phyloP scores from a whole-genome alignment of 768 basidiomycete species.

The Collybiopsis luxurians region DNA sequence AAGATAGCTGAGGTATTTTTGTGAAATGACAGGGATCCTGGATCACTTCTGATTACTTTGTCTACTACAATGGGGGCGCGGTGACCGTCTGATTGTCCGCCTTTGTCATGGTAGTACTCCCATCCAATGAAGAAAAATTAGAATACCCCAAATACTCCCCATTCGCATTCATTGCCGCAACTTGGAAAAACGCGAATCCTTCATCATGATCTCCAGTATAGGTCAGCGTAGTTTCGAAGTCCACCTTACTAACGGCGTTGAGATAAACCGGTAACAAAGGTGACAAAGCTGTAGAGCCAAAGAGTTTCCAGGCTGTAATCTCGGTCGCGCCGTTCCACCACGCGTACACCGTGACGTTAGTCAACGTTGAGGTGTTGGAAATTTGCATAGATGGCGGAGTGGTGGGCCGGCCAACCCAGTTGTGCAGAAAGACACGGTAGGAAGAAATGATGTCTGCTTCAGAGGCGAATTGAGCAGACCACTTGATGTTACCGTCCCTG shows the following conservation, averaged over 20 bases:
- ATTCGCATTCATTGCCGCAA: neutral
- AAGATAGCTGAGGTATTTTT: too few species aligned
- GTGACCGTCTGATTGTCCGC: neutral
- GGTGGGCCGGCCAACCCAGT: constrained; percentile 11
- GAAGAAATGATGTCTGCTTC: neutral
- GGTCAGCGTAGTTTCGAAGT: constrained; percentile 15
- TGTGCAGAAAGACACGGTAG: neutral
- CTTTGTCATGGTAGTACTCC: neutral
- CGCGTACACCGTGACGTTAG: constrained; percentile 9
- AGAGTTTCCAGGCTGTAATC: constrained; percentile 9
- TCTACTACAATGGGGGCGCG: neutral
- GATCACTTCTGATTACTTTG: neutral
- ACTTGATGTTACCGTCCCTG: neutral
- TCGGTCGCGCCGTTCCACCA: constrained; percentile 18
- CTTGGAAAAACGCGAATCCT: neutral
- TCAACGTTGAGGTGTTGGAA: neutral
- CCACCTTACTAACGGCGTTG: constrained; percentile 3
- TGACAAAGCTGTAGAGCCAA: constrained; percentile 1
- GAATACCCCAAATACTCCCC: neutral
- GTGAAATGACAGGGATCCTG: too few species aligned
- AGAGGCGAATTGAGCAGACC: constrained; percentile 7
- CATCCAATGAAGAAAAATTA: neutral
- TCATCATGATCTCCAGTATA: neutral
- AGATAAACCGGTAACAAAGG: neutral
- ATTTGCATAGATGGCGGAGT: constrained; percentile 8